phyloP scores from a whole-genome alignment of 139 green algal species.

The Deuterostichococcus epilithicus region DNA sequence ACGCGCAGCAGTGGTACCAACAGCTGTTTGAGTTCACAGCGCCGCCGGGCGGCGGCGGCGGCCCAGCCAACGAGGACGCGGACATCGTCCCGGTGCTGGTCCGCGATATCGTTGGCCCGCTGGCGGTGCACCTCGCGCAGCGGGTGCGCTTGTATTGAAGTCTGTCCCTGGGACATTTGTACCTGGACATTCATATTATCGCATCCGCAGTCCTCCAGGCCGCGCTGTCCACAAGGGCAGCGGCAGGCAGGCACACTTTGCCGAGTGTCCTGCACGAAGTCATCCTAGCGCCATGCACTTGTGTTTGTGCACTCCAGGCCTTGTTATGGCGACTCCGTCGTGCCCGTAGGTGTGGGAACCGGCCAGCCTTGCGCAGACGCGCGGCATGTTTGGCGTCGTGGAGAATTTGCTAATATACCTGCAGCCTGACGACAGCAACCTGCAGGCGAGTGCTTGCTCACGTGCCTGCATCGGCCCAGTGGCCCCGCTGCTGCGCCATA shows the following conservation, averaged over 20 bases:
- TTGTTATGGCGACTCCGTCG: too few relatives aligned
- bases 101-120: constrained; percentile 74
- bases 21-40: constrained; percentile 76
- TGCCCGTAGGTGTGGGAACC: constrained; percentile 74
- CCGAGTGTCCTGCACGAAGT: too few relatives aligned
- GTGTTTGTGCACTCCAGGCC: constrained; percentile 19
- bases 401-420: constrained; percentile 65
- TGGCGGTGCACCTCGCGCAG: constrained; percentile 32
- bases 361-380: constrained; percentile 39
- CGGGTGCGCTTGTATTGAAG: neutral
- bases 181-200: too few relatives aligned
- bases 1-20: constrained; percentile 67
- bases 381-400: constrained; percentile 43
- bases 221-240: too few relatives aligned
- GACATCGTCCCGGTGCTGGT: constrained; percentile 79
- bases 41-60: neutral
- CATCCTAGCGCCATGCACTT: too few relatives aligned
- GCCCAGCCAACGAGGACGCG: constrained; percentile 33
- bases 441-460: constrained; percentile 13
- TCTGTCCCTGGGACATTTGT: too few relatives aligned
- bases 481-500: neutral
- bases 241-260: too few relatives aligned
- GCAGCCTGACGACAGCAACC: constrained; percentile 47
- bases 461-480: neutral
- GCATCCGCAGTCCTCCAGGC: neutral